phyloP scores from a whole-genome alignment of 2,329 filamentous ascomycete species.

The Pestalotiopsis sp. region DNA sequence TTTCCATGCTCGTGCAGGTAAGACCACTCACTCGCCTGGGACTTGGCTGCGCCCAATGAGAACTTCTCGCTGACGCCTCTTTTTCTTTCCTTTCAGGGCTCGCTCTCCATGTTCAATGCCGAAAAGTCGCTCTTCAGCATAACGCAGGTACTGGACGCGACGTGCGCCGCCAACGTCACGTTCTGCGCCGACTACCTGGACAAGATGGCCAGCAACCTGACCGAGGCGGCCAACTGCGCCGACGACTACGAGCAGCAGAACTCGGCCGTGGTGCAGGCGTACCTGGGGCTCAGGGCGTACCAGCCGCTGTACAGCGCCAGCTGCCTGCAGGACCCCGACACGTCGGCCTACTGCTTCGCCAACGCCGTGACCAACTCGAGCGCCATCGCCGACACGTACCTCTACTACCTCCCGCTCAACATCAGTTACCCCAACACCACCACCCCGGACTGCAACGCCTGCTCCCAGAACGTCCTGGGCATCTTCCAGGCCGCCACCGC shows the following conservation, averaged over 20 bases:
- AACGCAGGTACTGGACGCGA: constrained; percentile 75
- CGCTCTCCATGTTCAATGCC: constrained; percentile 80
- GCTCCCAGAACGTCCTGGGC: constrained; percentile 78
- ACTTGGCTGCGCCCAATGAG: background rate
- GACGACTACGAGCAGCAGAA: constrained; percentile 70
- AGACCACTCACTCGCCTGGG: constrained; percentile 24
- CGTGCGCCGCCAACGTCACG: constrained; percentile 69
- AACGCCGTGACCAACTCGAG: constrained; percentile 78
- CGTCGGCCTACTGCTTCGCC: constrained; percentile 77
- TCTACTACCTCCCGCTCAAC: constrained; percentile 87
- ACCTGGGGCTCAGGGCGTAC: constrained; percentile 77
- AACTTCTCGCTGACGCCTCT: too few species aligned
- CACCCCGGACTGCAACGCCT: constrained; percentile 74
- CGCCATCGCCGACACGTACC: constrained; percentile 71
- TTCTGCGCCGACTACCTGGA: constrained; percentile 69
- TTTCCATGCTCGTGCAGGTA: constrained; percentile 83
- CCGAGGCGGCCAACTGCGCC: constrained; percentile 65
- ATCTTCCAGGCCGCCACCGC: constrained; percentile 73
- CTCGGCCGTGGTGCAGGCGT: constrained; percentile 71
- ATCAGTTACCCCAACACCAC: constrained; percentile 66
- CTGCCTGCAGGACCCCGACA: constrained; percentile 70
- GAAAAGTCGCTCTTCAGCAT: constrained; percentile 71
- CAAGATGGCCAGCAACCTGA: constrained; percentile 66
- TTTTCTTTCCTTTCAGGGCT: constrained; percentile 59
- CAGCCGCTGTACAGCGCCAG: constrained; percentile 76